Conservation (phyloP, 2,329 filamentous ascomycete genomes). For the Corniculantispora saksenae region DNA sequence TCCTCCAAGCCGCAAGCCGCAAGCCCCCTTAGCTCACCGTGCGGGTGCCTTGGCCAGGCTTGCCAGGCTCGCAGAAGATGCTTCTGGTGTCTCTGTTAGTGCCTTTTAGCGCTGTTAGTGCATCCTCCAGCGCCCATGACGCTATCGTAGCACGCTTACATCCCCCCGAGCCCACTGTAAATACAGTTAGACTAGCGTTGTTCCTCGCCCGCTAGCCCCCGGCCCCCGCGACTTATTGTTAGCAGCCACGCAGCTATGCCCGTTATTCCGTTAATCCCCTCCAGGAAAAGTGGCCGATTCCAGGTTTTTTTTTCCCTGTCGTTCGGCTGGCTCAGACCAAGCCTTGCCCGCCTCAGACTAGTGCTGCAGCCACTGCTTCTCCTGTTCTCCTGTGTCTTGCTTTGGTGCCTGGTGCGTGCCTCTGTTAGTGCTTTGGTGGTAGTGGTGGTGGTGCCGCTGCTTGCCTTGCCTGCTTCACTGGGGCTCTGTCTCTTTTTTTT, state of each 20-base stretch:
- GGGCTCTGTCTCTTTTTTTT: conserved; percentile 10
- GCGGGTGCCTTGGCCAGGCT: background rate
- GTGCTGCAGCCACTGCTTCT: background rate
- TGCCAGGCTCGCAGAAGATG: background rate
- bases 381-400: conserved; percentile 12
- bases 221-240: background rate
- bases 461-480: background rate
- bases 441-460: background rate
- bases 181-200: background rate
- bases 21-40: background rate
- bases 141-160: background rate
- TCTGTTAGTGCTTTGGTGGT: conserved; percentile 9
- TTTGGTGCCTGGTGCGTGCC: conserved; percentile 10
- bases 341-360: background rate
- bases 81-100: background rate
- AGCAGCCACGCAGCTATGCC: too few relatives aligned
- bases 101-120: background rate
- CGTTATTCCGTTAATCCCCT: background rate
- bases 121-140: background rate
- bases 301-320: background rate
- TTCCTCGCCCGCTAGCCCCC: background rate
- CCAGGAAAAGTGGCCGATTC: background rate
- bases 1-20: background rate
- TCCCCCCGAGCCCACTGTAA: background rate
- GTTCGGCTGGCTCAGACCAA: background rate